These are phyloP conservation scores for Trichodelitschia bisporula DNA, from an alignment of 495 filamentous ascomycete genomes.

Conservation along the genomic window DNA sequence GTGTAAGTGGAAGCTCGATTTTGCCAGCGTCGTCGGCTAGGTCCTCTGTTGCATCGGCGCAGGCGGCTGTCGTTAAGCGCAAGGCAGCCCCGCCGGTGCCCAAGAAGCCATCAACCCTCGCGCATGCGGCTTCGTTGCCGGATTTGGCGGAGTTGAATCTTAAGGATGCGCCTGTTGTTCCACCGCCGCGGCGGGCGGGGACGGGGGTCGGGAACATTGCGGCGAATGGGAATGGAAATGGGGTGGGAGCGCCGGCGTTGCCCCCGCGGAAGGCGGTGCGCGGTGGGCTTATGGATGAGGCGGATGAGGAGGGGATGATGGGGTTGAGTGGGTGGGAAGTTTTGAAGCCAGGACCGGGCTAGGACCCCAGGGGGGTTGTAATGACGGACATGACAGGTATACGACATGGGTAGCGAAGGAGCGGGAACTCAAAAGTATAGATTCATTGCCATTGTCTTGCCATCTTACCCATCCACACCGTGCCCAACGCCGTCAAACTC, in stretches of 20 bases:
- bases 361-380: too few relatives aligned
- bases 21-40: conserved; percentile 1
- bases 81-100: conserved; percentile 20
- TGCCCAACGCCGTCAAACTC: too few relatives aligned
- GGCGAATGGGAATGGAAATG: too few relatives aligned
- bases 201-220: background rate
- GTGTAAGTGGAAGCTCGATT: background rate
- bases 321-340: conserved; percentile 12
- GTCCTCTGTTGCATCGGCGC: conserved; percentile 4
- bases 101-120: conserved; percentile 17
- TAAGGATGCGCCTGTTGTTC: background rate
- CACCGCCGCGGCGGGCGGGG: conserved; percentile 3
- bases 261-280: background rate
- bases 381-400: too few relatives aligned
- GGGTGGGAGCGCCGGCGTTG: too few relatives aligned
- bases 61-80: conserved; percentile 3
- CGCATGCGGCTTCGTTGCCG: conserved; percentile 3
- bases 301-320: conserved; percentile 7
- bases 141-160: conserved; percentile 1
- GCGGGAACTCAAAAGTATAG: too few relatives aligned
- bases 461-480: too few relatives aligned
- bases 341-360: conserved; percentile 7
- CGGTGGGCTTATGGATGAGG: conserved; percentile 6
- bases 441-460: too few relatives aligned
- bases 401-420: too few relatives aligned